Base-by-base conservation (phyloP, 2,329 filamentous ascomycete genomes). In the Chrysosporium queenslandicum region DNA sequence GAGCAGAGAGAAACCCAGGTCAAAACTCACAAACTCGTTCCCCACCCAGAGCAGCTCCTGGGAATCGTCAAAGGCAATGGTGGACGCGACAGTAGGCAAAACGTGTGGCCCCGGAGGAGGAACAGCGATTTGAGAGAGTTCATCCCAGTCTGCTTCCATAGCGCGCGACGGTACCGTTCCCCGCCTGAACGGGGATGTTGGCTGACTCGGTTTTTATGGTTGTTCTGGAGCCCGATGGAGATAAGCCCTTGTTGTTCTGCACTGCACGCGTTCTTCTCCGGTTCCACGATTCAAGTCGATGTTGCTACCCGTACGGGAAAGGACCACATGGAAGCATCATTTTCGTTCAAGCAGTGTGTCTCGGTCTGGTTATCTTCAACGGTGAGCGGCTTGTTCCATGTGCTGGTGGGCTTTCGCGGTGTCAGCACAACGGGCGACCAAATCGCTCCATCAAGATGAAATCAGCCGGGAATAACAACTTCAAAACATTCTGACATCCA, bases 11-110 rank as follows among this genome's bases (percentile, higher is more conserved):
- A 42, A 41, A 18, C 20, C 3, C 7, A 21, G 21, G 16, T 7
- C 37, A 32, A n/a, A n/a, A 69, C 80, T 74, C 75, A 92, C 87
- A 76, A 83, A 87, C 72, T 92, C 87, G 68, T 92, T 94, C 43
- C 90, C 94, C 2, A 83, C 82, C 92, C 94, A 98, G 50, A 98
- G 72, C 32, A 98, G 77, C 68, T 98, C 92, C 67, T 95, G 86
- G 36, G 78, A 77, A 53, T 85, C 85, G 68, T 98, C 92, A 69
- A 98, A 98, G 45, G 86, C 85, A 68, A 96, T 79, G 2, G 88
- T 84, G 41, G 86, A 84, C 59, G 88, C 81, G 53, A 81, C 81
- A 20, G 85, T 85, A 40, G 83, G 78, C 63, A 85, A 74, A 59
- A 78, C 78, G 72, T 85, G 82, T 63, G 81, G 76, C 65, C 81